Percentiles rank a stretch among this genome's conserved stretches.
phyloP scores from a whole-genome alignment of 192 early-diverging fungal genomes.

The Entophlyctis helioformis region DNA sequence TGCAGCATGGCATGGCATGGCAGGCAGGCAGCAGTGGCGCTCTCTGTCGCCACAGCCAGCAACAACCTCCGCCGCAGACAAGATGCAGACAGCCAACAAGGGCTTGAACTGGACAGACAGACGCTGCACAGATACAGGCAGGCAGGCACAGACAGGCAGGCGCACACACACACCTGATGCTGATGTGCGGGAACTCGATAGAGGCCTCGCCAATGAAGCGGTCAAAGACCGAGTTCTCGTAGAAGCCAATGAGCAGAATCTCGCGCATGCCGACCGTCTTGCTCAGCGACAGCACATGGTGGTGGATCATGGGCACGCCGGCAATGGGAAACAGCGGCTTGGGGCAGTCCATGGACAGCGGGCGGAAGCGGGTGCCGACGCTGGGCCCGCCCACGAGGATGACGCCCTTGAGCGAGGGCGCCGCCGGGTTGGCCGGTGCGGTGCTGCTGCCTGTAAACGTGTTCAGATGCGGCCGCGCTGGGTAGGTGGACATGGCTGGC shows the following conservation, averaged over 20 bases:
- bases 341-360: slow-evolving; percentile 87
- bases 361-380: slow-evolving; percentile 93
- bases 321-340: slow-evolving; percentile 99
- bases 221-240: slow-evolving; percentile 87
- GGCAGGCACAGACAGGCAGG: no score
- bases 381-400: slow-evolving; percentile 97
- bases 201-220: slow-evolving; percentile 77
- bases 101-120: no score
- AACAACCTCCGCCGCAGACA: no score
- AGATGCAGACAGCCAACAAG: no score
- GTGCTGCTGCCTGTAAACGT: no score
- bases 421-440: no score
- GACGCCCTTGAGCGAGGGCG: slow-evolving; percentile 84
- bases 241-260: slow-evolving; percentile 93
- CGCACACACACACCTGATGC: slow-evolving; percentile 70
- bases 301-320: slow-evolving; percentile 89
- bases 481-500: no score
- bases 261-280: slow-evolving; percentile 81
- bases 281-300: slow-evolving; percentile 88
- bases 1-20: no score
- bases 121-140: no score
- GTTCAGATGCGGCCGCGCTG: no score
- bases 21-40: no score
- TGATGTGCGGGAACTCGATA: slow-evolving; percentile 73
- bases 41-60: no score